Evolutionary conservation across 441 rosid species (phyloP).

Genomic region (Cnidoscolus chayamansa): DNA sequence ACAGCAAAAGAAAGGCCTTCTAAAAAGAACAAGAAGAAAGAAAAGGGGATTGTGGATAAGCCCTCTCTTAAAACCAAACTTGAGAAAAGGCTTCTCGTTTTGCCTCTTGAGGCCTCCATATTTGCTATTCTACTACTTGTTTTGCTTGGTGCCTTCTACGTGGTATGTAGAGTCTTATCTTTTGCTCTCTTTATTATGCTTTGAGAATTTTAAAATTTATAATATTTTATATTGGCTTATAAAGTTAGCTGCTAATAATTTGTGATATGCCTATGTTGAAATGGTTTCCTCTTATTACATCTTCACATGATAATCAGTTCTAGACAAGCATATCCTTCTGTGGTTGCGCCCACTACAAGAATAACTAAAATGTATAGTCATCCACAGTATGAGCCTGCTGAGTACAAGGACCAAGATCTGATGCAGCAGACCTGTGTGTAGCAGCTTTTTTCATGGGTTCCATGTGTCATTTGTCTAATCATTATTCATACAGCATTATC

Average conservation of each 20-base stretch:
- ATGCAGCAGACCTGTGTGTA: background rate
- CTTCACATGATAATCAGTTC: background rate
- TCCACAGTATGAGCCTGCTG: background rate
- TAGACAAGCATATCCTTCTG: background rate
- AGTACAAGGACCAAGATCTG: background rate
- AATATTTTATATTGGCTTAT: no score
- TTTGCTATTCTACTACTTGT: conserved; percentile 78
- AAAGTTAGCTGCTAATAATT: no score
- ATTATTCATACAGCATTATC: background rate
- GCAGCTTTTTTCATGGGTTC: background rate
- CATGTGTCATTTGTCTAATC: background rate
- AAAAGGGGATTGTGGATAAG: conserved; percentile 54
- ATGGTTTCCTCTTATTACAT: background rate
- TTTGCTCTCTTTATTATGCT: conserved; percentile 1
- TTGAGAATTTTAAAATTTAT: background rate
- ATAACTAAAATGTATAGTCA: background rate
- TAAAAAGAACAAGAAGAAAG: conserved; percentile 84
- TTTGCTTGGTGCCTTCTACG: conserved; percentile 93
- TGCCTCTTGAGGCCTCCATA: conserved; percentile 77
- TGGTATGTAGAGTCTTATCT: conserved; percentile 51
- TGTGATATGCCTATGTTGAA: no score
- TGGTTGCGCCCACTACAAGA: background rate
- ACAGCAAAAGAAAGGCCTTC: conserved; percentile 44
- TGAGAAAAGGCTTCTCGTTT: conserved; percentile 71
- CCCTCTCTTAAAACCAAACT: conserved; percentile 43